These are phyloP conservation scores for Cyberlindnera veronae DNA, from an alignment of 805 yeast genomes.

Conservation along the genomic window DNA sequence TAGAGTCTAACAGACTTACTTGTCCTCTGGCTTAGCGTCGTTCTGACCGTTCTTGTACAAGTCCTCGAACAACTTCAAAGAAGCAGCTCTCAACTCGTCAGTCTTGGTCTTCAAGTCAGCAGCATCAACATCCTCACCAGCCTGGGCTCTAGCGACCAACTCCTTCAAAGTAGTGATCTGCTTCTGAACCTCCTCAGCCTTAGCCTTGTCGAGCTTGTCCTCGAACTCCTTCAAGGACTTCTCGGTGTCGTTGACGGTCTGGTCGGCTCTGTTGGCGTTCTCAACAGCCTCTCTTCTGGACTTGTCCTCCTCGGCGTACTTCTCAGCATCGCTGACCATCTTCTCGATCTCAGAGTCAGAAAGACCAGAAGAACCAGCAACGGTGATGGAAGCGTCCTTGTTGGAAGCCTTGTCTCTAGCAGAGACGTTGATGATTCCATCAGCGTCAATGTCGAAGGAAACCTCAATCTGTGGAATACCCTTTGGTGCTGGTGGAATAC, in stretches of 20 bases:
- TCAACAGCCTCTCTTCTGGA: constrained; percentile 60
- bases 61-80: constrained; percentile 72
- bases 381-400: constrained; percentile 70
- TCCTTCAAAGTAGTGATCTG: constrained; percentile 56
- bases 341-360: constrained; percentile 60
- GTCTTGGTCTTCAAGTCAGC: constrained; percentile 73
- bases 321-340: constrained; percentile 59
- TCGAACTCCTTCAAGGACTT: constrained; percentile 75
- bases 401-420: constrained; percentile 82
- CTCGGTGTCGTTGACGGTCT: constrained; percentile 81
- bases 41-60: constrained; percentile 28
- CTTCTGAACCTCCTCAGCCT: constrained; percentile 46
- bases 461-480: constrained; percentile 81
- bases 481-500: constrained; percentile 74
- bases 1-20: too few species aligned
- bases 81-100: constrained; percentile 73
- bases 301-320: constrained; percentile 55
- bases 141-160: constrained; percentile 66
- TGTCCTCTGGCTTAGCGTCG: constrained; percentile 28
- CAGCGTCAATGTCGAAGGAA: constrained; percentile 46
- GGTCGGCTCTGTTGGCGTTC: constrained; percentile 80
- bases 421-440: constrained; percentile 74
- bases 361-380: constrained; percentile 58
- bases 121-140: constrained; percentile 54
- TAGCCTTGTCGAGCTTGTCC: constrained; percentile 55